Percentiles rank a stretch among this genome's conserved stretches.
Evolutionary conservation across 805 yeast genomes (phyloP).

Genomic region (Saturnispora gosingensis): DNA sequence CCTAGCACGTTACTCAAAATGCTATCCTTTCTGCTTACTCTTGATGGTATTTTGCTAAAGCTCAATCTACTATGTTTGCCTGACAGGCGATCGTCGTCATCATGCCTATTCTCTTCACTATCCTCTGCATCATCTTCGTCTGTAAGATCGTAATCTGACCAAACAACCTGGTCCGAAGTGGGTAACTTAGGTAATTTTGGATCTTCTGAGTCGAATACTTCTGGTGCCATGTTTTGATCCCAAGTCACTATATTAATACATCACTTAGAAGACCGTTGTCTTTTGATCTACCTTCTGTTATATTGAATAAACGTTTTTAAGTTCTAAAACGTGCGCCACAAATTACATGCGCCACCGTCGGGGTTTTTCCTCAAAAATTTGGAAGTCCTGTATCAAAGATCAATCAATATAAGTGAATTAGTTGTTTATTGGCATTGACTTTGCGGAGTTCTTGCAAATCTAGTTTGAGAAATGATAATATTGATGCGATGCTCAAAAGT

Average conservation of each 20-base stretch:
- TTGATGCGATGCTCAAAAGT: background rate
- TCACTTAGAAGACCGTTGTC: background rate
- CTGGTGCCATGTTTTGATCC: background rate
- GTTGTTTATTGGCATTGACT: background rate
- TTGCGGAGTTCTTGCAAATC: background rate
- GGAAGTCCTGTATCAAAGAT: background rate
- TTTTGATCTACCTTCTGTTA: too few relatives aligned
- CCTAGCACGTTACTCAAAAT: background rate
- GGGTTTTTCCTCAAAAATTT: background rate
- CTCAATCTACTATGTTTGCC: background rate
- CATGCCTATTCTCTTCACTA: background rate
- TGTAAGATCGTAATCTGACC: conserved; percentile 25
- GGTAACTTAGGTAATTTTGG: conserved; percentile 35
- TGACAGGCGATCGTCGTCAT: background rate
- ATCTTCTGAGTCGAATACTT: conserved; percentile 33
- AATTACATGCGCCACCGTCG: background rate
- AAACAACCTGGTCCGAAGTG: conserved; percentile 20
- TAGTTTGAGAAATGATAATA: background rate
- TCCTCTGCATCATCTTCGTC: conserved; percentile 1
- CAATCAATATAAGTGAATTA: too few relatives aligned
- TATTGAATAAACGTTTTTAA: background rate
- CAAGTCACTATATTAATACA: background rate
- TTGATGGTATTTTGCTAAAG: background rate
- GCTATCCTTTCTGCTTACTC: background rate
- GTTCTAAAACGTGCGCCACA: background rate